phyloP scores from a whole-genome alignment of 345 rosid species.

The Eucalyptus cladocalyx region DNA sequence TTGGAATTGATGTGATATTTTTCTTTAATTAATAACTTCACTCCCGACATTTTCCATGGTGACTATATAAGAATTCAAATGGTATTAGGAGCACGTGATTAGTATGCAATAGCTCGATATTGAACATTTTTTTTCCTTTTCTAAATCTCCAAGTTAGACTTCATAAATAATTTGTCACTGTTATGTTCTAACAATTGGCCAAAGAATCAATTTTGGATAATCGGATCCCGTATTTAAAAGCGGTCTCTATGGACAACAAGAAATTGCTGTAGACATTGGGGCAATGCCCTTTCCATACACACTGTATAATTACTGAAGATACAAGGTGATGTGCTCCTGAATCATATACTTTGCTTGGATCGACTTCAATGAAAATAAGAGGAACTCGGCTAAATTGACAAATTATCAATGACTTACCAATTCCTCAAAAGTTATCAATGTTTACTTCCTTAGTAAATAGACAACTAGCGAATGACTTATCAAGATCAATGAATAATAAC shows the following conservation, averaged over 20 bases:
- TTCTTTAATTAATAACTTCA: background rate
- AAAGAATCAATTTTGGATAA: background rate
- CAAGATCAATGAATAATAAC: too few species aligned
- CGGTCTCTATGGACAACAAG: background rate
- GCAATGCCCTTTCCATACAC: background rate
- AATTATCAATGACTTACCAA: fast-evolving
- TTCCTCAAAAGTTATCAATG: too few species aligned
- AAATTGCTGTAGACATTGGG: background rate
- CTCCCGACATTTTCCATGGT: background rate
- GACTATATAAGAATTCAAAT: background rate
- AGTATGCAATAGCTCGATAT: background rate
- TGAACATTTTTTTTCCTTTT: background rate
- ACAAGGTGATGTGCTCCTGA: background rate
- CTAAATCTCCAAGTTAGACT: background rate
- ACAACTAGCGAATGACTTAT: too few species aligned
- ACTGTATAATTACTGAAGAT: background rate
- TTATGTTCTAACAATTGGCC: background rate
- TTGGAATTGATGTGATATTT: background rate
- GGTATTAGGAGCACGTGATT: background rate
- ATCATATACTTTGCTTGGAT: background rate
- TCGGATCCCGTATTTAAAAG: background rate
- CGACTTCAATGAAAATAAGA: too few species aligned
- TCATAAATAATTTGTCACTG: background rate
- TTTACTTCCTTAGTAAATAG: too few species aligned
- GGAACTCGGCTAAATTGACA: too few species aligned